These are phyloP conservation scores for Pseudogymnoascus sp. DNA, from an alignment of 2,329 filamentous ascomycete species.

Conservation along the genomic window DNA sequence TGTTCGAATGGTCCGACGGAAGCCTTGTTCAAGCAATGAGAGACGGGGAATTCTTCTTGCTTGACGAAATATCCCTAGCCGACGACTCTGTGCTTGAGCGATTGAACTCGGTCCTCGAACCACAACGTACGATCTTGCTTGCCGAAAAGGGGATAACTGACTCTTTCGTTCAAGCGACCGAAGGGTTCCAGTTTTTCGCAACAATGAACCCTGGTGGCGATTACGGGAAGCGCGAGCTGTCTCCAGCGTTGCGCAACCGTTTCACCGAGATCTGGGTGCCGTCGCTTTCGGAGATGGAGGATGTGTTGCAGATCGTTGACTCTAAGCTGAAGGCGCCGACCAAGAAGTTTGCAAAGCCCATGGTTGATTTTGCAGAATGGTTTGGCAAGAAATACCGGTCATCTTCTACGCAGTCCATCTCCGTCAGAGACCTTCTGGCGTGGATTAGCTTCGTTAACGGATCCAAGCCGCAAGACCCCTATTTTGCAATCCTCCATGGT, in stretches of 20 bases:
- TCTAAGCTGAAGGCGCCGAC: constrained; percentile 58
- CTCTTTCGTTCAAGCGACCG: constrained; percentile 64
- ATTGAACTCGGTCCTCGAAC: constrained; percentile 92
- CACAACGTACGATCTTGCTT: constrained; percentile 73
- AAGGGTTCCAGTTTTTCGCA: constrained; percentile 90
- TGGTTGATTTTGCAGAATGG: constrained; percentile 88
- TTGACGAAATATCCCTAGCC: constrained; percentile 95
- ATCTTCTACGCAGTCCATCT: constrained; percentile 67
- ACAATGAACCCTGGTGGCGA: constrained; percentile 99
- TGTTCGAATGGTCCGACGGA: constrained; percentile 96
- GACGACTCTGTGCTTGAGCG: constrained; percentile 96
- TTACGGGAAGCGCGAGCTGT: constrained; percentile 96
- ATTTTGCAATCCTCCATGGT: constrained; percentile 63
- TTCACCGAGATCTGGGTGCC: constrained; percentile 99
- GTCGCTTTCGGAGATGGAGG: constrained; percentile 71
- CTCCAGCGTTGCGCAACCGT: constrained; percentile 86
- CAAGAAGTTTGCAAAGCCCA: constrained; percentile 52
- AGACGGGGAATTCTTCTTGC: constrained; percentile 77
- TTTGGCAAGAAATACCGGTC: constrained; percentile 78
- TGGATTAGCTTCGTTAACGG: constrained; percentile 90
- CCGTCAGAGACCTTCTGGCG: constrained; percentile 82
- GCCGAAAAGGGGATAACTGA: constrained; percentile 88
- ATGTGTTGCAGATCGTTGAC: constrained; percentile 78
- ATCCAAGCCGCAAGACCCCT: constrained; percentile 32
- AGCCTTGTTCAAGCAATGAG: constrained; percentile 93